These are phyloP conservation scores for Hemisphaericaspora xylanilytica DNA, from an alignment of 1,139 yeast species.

Conservation along the genomic window DNA sequence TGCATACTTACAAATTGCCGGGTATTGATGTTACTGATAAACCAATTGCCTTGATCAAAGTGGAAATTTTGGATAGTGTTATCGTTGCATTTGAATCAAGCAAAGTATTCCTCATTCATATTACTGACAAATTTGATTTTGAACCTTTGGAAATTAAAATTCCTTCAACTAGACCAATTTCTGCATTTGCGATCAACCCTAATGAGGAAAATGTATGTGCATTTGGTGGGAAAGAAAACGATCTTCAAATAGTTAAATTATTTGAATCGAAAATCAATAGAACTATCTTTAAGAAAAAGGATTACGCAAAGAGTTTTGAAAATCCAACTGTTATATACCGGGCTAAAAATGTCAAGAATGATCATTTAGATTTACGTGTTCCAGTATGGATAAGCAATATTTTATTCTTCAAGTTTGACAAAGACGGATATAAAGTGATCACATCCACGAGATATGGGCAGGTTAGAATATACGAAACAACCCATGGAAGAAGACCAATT, in stretches of 20 bases:
- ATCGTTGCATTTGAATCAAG: constrained; percentile 51
- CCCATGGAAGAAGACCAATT: constrained; percentile 58
- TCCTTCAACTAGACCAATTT: constrained; percentile 42
- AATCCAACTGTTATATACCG: constrained; percentile 38
- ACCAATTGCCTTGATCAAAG: constrained; percentile 33
- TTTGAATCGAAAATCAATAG: constrained; percentile 24
- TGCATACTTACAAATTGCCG: constrained; percentile 28
- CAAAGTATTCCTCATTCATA: constrained; percentile 41
- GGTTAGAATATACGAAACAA: constrained; percentile 59
- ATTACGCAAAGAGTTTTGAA: constrained; percentile 17
- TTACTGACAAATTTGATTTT: constrained; percentile 28
- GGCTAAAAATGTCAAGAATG: constrained; percentile 67
- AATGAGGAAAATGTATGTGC: constrained; percentile 51
- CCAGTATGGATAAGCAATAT: constrained; percentile 64
- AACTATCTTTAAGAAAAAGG: constrained; percentile 16
- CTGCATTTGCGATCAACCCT: constrained; percentile 48
- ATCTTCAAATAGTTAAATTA: constrained; percentile 51
- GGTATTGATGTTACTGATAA: constrained; percentile 23
- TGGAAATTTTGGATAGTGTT: constrained; percentile 30
- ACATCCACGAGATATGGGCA: constrained; percentile 73
- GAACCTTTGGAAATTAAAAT: constrained; percentile 31
- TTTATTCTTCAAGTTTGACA: constrained; percentile 36
- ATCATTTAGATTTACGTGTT: constrained; percentile 62
- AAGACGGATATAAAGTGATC: constrained; percentile 44
- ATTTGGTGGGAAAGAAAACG: constrained; percentile 73